Conservation (phyloP, 768 basidiomycete genomes). For the Hericium rajendrae region DNA sequence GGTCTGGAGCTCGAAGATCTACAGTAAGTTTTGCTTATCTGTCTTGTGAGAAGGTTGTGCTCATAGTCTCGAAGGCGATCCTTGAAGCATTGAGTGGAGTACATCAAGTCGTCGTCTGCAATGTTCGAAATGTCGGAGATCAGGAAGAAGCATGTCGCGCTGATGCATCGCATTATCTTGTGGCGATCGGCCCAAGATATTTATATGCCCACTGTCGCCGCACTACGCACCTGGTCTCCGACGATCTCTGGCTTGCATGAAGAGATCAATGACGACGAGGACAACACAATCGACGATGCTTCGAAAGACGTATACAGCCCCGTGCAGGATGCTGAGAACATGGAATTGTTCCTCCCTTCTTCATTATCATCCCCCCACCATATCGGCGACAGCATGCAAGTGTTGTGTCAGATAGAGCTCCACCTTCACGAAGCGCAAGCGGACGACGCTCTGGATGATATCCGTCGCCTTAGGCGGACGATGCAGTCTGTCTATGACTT, state of each 20-base stretch:
- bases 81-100: neutral
- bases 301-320: neutral
- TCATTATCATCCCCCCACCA: neutral
- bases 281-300: neutral
- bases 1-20: constrained; percentile 18
- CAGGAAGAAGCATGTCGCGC: constrained; percentile 3
- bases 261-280: neutral
- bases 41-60: too few relatives aligned
- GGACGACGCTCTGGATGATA: neutral
- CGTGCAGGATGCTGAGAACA: neutral
- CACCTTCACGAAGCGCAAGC: constrained; percentile 9
- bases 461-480: too few relatives aligned
- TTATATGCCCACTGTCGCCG: constrained; percentile 8
- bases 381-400: neutral
- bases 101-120: neutral
- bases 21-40: constrained; percentile 13
- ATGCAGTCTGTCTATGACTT: too few relatives aligned
- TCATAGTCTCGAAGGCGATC: neutral
- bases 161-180: constrained; percentile 1
- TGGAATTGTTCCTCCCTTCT: constrained; percentile 6
- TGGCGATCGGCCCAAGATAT: constrained; percentile 10
- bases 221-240: too few relatives aligned
- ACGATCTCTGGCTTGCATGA: too few relatives aligned
- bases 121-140: neutral
- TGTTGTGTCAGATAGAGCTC: neutral